These are phyloP conservation scores for Botrytis hyacinthi DNA, from an alignment of 2,329 filamentous ascomycete species.

Conservation along the genomic window DNA sequence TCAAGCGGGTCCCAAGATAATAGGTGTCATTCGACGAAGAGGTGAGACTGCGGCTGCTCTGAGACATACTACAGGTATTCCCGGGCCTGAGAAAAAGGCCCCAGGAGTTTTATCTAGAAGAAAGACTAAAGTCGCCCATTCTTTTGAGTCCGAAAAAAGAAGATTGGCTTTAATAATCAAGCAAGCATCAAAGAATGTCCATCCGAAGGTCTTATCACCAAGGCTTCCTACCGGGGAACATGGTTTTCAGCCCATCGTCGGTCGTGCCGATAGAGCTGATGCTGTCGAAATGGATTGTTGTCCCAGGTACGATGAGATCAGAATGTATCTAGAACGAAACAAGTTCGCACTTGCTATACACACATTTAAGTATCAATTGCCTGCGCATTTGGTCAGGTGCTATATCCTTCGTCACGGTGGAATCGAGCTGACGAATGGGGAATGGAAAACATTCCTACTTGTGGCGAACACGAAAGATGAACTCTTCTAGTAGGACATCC, in stretches of 20 bases:
- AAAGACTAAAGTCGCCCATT: slow-evolving; percentile 3
- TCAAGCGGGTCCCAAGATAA: neutral
- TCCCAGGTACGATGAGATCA: slow-evolving; percentile 6
- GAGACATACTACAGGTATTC: neutral
- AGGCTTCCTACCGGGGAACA: neutral
- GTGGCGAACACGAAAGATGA: slow-evolving; percentile 6
- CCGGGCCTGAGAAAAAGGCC: no score
- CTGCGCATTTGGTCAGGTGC: slow-evolving; percentile 6
- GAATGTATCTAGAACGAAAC: neutral
- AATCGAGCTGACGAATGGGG: neutral
- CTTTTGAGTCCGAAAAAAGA: neutral
- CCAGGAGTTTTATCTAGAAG: neutral
- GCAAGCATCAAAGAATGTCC: neutral
- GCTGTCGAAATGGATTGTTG: neutral
- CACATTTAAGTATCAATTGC: slow-evolving; percentile 5
- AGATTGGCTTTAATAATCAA: neutral
- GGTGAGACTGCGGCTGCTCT: neutral
- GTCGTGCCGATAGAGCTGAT: neutral
- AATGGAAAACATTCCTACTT: slow-evolving; percentile 15
- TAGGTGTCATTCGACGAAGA: neutral
- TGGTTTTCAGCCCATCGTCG: neutral
- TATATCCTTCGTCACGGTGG: slow-evolving; percentile 8
- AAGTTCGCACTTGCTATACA: slow-evolving; percentile 12
- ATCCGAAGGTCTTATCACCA: neutral
- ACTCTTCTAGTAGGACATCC: neutral